Base-by-base conservation (phyloP, 345 rosid genomes). In the Eucalyptus sp. region DNA sequence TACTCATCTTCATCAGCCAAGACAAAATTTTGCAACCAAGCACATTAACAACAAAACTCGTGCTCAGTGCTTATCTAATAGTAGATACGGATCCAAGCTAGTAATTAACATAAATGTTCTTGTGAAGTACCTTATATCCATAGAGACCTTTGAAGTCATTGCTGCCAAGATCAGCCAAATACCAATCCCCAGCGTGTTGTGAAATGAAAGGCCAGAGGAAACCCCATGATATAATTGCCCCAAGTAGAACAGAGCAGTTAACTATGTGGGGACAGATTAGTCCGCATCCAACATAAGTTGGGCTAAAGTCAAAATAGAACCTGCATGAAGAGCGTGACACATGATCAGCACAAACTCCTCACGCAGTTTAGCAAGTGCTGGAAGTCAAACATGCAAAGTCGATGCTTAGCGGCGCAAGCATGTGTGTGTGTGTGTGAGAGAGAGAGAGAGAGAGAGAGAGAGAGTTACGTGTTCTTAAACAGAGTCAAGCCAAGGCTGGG, bases 231-330 rank as follows among this genome's bases (percentile, higher is more conserved):
- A 96, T 91, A 88, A 96, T 96, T 46, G 99, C 99, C 87, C 98
- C 99, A 10, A 96, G 95, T 93, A 97, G 96, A 92, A 94, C 96
- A 10, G 99, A 97, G 93, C 95, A 94, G 92, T 96, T 97, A 86
- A 97, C 99, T 87, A 96, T 94, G 93, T 96, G 99, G 86, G 99
- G 98, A 90, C 99, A 97, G 89, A 97, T 96, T 89, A 97, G 97
- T 86, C 99, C 99, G 86, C 99, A 97, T 92, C 99, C 99, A 93
- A 97, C 95, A 93, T 94, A 96, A 87, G 99, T 97, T 88, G 99
- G 98, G 93, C 96, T 95, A 89, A 97, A 97, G 94, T 96, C 97
- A 86, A 96, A 97, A 93, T 95, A 97, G 90, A 97, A 97, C 93
- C 99, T 97, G 95, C 60, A 90, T 3, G 60, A 46, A 25, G 29